Percentiles rank a stretch among this genome's conserved stretches.
Conservation (phyloP, 495 filamentous ascomycete species). For the Filosporella fistucella region DNA sequence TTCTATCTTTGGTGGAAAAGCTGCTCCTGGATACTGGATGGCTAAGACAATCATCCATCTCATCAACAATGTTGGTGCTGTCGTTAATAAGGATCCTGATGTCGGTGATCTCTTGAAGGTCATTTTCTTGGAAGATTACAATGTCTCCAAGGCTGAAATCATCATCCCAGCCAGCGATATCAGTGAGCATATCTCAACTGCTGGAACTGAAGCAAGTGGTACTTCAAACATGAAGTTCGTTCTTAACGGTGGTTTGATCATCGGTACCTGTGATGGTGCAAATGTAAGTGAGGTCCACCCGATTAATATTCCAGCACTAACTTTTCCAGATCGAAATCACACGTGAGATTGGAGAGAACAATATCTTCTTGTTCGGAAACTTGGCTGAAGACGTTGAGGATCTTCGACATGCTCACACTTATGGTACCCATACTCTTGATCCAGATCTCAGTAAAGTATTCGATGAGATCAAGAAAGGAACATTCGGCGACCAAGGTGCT, state of each 20-base stretch:
- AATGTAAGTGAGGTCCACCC: constrained; percentile 59
- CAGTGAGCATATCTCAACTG: constrained; percentile 98
- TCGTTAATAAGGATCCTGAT: constrained; percentile 88
- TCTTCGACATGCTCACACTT: constrained; percentile 85
- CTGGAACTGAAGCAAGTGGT: constrained; percentile 76
- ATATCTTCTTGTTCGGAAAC: constrained; percentile 98
- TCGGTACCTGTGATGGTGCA: constrained; percentile 95
- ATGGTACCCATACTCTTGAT: constrained; percentile 74
- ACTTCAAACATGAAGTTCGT: constrained; percentile 98
- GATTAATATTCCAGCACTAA: constrained; percentile 8
- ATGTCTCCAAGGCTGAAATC: constrained; percentile 97
- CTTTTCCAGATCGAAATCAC: constrained; percentile 84
- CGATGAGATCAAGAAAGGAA: constrained; percentile 67
- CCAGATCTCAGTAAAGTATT: constrained; percentile 74
- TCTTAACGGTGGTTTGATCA: constrained; percentile 92
- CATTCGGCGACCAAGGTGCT: constrained; percentile 68
- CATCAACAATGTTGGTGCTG: constrained; percentile 85
- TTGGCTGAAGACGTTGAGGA: constrained; percentile 96
- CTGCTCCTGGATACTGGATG: constrained; percentile 99
- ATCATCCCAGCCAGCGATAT: constrained; percentile 93
- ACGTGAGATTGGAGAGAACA: constrained; percentile 89
- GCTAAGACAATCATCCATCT: constrained; percentile 98
- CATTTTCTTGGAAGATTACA: constrained; percentile 96
- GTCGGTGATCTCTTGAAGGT: constrained; percentile 95
- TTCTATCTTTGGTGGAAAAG: constrained; percentile 96